Conservation (phyloP, 2,329 filamentous ascomycete genomes). For the Helotiales sp. region DNA sequence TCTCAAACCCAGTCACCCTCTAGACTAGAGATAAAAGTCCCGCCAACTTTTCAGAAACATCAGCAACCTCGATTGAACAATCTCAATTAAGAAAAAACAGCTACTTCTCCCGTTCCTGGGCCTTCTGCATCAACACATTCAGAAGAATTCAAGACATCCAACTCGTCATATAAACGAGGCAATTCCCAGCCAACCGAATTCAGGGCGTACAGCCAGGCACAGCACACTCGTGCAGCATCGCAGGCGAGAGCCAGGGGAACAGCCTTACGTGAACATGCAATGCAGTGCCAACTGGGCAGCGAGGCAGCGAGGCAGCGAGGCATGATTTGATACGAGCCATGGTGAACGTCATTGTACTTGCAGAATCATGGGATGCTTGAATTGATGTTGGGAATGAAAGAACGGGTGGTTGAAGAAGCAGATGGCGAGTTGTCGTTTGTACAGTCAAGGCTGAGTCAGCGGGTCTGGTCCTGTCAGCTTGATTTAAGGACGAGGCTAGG, state of each 20-base stretch:
- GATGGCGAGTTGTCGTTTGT: neutral
- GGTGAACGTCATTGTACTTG: neutral
- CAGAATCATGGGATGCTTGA: neutral
- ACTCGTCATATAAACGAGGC: neutral
- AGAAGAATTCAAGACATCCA: too few relatives aligned
- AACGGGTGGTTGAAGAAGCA: neutral
- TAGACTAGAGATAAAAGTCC: too few relatives aligned
- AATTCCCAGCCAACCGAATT: neutral
- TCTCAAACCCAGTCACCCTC: too few relatives aligned
- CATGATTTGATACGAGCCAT: constrained; percentile 4
- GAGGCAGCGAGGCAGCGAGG: neutral
- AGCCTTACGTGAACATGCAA: neutral
- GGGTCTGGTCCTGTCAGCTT: neutral
- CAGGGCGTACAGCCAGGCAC: constrained; percentile 6
- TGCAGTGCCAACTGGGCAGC: constrained; percentile 15
- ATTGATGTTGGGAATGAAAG: neutral
- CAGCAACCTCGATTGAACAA: too few relatives aligned
- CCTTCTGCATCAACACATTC: too few relatives aligned
- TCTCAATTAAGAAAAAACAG: too few relatives aligned
- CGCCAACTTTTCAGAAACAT: too few relatives aligned
- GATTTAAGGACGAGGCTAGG: neutral
- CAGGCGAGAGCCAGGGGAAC: neutral
- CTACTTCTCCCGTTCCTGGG: too few relatives aligned
- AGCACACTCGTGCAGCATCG: constrained; percentile 11
- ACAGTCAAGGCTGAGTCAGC: neutral